Evolutionary conservation across 352 stramenopile species (phyloP).

Genomic region (Phytopythium montanum): DNA sequence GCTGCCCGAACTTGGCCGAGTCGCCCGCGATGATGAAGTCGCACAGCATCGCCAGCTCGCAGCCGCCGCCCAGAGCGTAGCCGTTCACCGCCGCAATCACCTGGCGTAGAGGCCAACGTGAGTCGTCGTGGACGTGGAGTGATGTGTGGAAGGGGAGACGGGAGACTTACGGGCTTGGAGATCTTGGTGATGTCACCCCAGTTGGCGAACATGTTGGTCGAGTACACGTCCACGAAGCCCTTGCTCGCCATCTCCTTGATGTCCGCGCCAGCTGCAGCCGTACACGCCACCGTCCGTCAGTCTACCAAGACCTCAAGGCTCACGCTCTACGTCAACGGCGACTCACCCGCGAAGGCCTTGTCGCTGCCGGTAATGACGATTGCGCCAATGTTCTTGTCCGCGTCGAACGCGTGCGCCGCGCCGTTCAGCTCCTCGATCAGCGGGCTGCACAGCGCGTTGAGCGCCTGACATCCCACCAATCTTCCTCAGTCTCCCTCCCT

Average conservation of each 20-base stretch:
- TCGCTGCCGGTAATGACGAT: slow-evolving; percentile 96
- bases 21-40: slow-evolving; percentile 97
- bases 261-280: slow-evolving; percentile 84
- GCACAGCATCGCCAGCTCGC: slow-evolving; percentile 99
- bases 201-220: slow-evolving; percentile 96
- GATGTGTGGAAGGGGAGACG: no score
- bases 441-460: slow-evolving; percentile 96
- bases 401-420: slow-evolving; percentile 90
- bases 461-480: slow-evolving; percentile 35
- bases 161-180: slow-evolving; percentile 77
- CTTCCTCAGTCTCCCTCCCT: no score
- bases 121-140: background rate
- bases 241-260: slow-evolving; percentile 97
- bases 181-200: slow-evolving; percentile 96
- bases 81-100: slow-evolving; percentile 97
- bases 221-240: slow-evolving; percentile 93
- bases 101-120: slow-evolving; percentile 11
- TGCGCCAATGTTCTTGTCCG: slow-evolving; percentile 90
- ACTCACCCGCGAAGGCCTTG: slow-evolving; percentile 92
- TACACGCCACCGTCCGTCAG: background rate
- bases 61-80: slow-evolving; percentile 97
- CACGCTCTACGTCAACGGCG: background rate
- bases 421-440: slow-evolving; percentile 95
- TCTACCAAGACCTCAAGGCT: background rate
- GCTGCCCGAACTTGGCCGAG: slow-evolving; percentile 97